phyloP scores from a whole-genome alignment of 371 early-diverging fungal species.

The Gilbertella persicaria region DNA sequence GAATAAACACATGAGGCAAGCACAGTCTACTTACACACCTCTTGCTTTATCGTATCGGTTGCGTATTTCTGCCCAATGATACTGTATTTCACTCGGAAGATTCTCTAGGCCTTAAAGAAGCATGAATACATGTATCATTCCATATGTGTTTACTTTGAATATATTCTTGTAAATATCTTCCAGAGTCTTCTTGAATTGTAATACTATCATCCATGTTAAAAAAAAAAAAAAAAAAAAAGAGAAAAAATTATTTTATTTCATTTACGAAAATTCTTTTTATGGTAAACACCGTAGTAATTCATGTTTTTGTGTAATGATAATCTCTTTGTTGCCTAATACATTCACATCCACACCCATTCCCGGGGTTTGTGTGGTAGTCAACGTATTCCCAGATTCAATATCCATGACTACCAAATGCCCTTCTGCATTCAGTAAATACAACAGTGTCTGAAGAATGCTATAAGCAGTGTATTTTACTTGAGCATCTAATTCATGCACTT shows the following conservation, averaged over 20 bases:
- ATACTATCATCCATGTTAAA: slow-evolving; percentile 5
- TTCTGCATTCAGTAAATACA: slow-evolving; percentile 27
- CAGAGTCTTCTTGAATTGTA: slow-evolving; percentile 42
- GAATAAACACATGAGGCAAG: no score
- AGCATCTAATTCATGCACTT: slow-evolving; percentile 13
- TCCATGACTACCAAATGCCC: slow-evolving; percentile 25
- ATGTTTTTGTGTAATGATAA: slow-evolving; percentile 19
- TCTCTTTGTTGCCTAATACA: slow-evolving; percentile 17
- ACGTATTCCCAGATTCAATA: slow-evolving; percentile 23
- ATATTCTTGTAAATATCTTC: slow-evolving; percentile 50
- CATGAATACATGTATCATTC: no score
- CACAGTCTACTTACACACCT: no score
- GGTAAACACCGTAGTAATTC: slow-evolving; percentile 18
- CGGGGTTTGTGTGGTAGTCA: background rate
- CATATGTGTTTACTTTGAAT: slow-evolving; percentile 44
- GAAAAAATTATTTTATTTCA: background rate
- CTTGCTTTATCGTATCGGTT: slow-evolving; percentile 41
- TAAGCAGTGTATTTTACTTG: slow-evolving; percentile 25
- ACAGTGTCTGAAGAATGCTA: slow-evolving; percentile 17
- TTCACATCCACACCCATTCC: slow-evolving; percentile 22
- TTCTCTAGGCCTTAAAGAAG: slow-evolving; percentile 55
- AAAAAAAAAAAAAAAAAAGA: background rate
- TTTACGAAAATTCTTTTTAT: no score
- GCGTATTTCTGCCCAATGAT: slow-evolving; percentile 52
- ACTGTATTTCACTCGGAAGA: slow-evolving; percentile 55